These are phyloP conservation scores for Clitoria ternatea DNA, from an alignment of 306 rosid genomes.

Conservation along the genomic window DNA sequence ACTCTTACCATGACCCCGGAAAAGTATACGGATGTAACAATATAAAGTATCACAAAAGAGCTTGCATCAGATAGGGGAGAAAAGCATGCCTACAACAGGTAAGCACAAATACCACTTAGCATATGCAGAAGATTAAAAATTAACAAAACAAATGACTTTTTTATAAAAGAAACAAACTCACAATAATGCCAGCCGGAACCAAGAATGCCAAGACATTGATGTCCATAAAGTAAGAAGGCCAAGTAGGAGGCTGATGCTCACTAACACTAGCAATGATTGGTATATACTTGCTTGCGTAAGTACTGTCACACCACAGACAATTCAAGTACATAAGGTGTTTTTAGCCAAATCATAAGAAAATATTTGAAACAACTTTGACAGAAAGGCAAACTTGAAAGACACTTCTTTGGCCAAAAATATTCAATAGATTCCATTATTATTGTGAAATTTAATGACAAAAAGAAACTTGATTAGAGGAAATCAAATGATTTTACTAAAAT, in stretches of 20 bases:
- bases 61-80: conserved; percentile 93
- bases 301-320: conserved; percentile 50
- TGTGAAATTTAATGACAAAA: conserved; percentile 15
- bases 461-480: conserved; percentile 18
- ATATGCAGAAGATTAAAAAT: not conserved
- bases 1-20: conserved; percentile 98
- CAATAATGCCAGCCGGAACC: conserved; percentile 98
- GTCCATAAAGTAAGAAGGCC: conserved; percentile 99
- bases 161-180: conserved; percentile 32
- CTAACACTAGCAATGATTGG: conserved; percentile 99
- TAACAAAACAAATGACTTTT: not conserved
- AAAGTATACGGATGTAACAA: conserved; percentile 84
- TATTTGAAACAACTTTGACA: conserved; percentile 5
- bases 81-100: conserved; percentile 80
- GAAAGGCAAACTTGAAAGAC: not conserved
- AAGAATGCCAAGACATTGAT: conserved; percentile 96
- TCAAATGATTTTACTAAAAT: not conserved
- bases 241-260: conserved; percentile 99
- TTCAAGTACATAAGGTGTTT: not conserved
- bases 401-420: conserved; percentile 1
- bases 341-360: conserved; percentile 14
- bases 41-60: conserved; percentile 84
- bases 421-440: not conserved
- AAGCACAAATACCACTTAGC: conserved; percentile 25
- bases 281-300: conserved; percentile 99